Conservation (phyloP, 441 rosid species). For the Rhodomyrtus psidioides region DNA sequence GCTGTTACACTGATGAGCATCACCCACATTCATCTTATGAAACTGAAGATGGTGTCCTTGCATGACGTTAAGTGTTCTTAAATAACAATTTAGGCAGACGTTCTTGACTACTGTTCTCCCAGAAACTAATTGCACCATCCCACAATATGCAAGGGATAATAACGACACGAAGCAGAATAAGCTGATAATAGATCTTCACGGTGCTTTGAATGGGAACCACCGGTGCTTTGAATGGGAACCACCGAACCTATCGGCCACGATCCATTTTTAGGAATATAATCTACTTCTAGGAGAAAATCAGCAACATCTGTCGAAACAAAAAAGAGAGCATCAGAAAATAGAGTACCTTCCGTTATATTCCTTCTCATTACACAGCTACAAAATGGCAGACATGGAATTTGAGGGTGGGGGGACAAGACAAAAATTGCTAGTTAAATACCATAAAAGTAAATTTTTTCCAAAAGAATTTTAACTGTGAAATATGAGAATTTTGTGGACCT, state of each 20-base stretch:
- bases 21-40: neutral
- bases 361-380: neutral
- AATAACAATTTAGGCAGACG: neutral
- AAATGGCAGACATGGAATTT: neutral
- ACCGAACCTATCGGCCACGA: neutral
- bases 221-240: neutral
- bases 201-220: neutral
- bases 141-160: neutral
- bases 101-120: neutral
- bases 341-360: neutral
- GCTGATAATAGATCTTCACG: neutral
- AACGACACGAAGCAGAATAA: neutral
- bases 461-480: neutral
- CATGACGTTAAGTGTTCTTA: neutral
- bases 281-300: neutral
- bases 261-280: neutral
- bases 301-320: neutral
- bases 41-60: neutral
- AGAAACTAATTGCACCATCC: neutral
- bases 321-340: neutral
- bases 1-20: neutral
- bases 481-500: neutral
- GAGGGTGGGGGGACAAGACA: neutral
- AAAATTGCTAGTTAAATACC: neutral
- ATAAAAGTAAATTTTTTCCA: neutral